These are phyloP conservation scores for Colletotrichum abscissum DNA, from an alignment of 2,329 filamentous ascomycete species.

Conservation along the genomic window DNA sequence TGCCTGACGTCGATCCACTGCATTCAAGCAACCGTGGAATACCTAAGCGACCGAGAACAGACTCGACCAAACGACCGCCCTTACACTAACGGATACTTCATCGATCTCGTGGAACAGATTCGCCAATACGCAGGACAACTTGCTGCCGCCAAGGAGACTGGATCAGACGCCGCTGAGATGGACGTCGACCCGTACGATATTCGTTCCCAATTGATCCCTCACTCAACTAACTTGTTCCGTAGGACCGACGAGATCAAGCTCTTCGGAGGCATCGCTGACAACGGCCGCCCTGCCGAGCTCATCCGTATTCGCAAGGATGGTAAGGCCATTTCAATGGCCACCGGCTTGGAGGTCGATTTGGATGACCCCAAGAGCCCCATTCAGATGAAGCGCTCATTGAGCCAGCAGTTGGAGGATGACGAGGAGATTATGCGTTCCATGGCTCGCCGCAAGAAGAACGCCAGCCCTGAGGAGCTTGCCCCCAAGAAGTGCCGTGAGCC, in stretches of 20 bases:
- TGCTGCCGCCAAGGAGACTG: slow-evolving; percentile 77
- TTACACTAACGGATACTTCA: slow-evolving; percentile 96
- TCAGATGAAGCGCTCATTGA: slow-evolving; percentile 74
- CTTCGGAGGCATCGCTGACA: slow-evolving; percentile 83
- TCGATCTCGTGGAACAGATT: slow-evolving; percentile 95
- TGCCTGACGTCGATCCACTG: slow-evolving; percentile 91
- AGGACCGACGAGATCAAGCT: slow-evolving; percentile 79
- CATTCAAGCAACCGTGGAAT: slow-evolving; percentile 88
- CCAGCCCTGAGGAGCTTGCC: slow-evolving; percentile 83
- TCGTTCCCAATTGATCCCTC: neutral
- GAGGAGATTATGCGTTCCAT: slow-evolving; percentile 90
- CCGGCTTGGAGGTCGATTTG: slow-evolving; percentile 71
- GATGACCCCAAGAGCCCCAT: slow-evolving; percentile 60
- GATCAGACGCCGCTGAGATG: slow-evolving; percentile 68
- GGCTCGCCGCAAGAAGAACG: slow-evolving; percentile 95
- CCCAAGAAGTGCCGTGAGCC: slow-evolving; percentile 80
- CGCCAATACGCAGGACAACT: slow-evolving; percentile 89
- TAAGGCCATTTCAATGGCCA: slow-evolving; percentile 81
- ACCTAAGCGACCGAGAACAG: slow-evolving; percentile 87
- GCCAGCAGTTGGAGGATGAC: slow-evolving; percentile 79
- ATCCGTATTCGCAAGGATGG: slow-evolving; percentile 85
- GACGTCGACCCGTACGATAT: slow-evolving; percentile 67
- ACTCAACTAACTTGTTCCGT: slow-evolving; percentile 17
- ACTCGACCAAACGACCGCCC: slow-evolving; percentile 85
- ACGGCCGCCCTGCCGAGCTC: slow-evolving; percentile 85